Conservation (phyloP, 352 stramenopile genomes). For the Phytophthora tubulina region DNA sequence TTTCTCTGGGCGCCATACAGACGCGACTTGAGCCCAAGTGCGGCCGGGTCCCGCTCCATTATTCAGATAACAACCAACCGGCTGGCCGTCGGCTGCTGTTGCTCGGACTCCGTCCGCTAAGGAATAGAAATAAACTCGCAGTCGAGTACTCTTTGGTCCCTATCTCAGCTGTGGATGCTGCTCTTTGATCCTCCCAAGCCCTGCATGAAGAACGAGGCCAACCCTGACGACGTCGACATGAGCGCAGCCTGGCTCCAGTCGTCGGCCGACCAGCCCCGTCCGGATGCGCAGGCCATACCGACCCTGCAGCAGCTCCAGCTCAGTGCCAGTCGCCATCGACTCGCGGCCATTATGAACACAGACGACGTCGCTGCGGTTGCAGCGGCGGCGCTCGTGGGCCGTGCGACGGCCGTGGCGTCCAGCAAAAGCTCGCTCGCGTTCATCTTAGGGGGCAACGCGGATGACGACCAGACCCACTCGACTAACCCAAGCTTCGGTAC, state of each 20-base stretch:
- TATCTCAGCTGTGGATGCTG: conserved; percentile 48
- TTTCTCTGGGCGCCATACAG: conserved; percentile 34
- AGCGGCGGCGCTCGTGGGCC: conserved; percentile 16
- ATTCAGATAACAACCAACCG: conserved; percentile 36
- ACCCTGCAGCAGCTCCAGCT: conserved; percentile 32
- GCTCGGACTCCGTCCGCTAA: conserved; percentile 2
- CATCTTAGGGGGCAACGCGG: conserved; percentile 46
- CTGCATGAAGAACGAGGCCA: conserved; percentile 45
- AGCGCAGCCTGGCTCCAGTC: conserved; percentile 33
- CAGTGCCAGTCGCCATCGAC: conserved; percentile 28
- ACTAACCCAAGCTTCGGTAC: conserved; percentile 43
- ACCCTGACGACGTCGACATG: conserved; percentile 35
- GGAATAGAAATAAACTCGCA: conserved; percentile 32
- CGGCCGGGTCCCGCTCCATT: conserved; percentile 17
- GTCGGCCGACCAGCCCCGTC: conserved; percentile 13
- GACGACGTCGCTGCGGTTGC: conserved; percentile 20
- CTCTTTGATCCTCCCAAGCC: conserved; percentile 25
- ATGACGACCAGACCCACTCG: conserved; percentile 34
- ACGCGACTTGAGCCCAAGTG: conserved; percentile 34
- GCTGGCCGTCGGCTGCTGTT: conserved; percentile 23
- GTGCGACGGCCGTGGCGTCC: conserved; percentile 8
- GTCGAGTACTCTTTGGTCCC: conserved; percentile 37
- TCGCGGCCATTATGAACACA: conserved; percentile 46
- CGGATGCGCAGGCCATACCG: conserved; percentile 18
- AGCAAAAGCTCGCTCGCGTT: conserved; percentile 61